Base-by-base conservation (phyloP, 176 grass and related monocot genomes). In the Tillandsia fasciculata region DNA sequence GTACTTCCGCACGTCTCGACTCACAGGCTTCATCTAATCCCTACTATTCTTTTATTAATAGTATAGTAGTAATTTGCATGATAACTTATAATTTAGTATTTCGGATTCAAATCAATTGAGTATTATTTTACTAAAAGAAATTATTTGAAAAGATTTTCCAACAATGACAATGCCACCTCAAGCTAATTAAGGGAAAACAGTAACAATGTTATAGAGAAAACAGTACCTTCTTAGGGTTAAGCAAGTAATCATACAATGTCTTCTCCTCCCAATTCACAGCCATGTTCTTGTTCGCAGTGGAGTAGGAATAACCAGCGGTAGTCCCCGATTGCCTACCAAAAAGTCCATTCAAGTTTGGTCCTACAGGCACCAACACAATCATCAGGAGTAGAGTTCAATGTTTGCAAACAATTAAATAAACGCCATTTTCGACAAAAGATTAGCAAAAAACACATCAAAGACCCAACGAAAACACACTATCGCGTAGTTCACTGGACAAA, bases 241-340 rank as follows among this genome's bases (percentile, higher is more conserved):
- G 87, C 75, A 96, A 63, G 76, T 96, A 96, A 12, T 96, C 81
- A 51, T 96, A 96, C 58, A 96, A 76, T 23, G 91, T 85, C 18
- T 75, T 78, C 79, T 96, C 87, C 73, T 90, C 87, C 91, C 91
- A 96, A 27, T 58, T 76, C 63, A 96, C 91, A 85, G 87, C 91
- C 91, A 64, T 96, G 84, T 75, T 96, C 81, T 96, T 96, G 81
- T 96, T 96, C 18, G 84, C 91, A 0, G 86, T 22, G 13, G 87
- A 96, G 78, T 96, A 96, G 8, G 87, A 96, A 72, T 96, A 96
- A 33, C 91, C 87, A 6, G 78, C 7, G 2, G 91, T 90, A 10
- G 91, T 90, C 82, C 87, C 91, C 2, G 91, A 96, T 83, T 96
- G 87, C 87, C 91, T 96, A 48, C 91, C 91, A 54, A 96, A 90